Evolutionary conservation across 805 yeast genomes (phyloP).

Genomic region (Ogataea neopini): DNA sequence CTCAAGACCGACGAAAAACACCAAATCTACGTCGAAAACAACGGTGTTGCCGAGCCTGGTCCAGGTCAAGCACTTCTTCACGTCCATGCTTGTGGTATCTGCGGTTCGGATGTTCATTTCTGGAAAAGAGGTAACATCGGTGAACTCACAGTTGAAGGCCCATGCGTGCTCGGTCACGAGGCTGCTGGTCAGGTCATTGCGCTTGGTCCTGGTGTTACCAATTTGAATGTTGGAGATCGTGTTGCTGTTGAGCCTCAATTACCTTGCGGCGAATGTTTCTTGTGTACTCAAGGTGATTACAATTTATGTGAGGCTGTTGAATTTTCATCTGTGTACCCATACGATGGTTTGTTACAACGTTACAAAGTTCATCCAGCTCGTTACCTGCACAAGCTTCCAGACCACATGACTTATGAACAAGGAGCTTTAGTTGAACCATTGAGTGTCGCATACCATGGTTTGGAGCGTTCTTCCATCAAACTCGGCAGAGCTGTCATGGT

Average conservation of each 20-base stretch:
- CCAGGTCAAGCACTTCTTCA: constrained; percentile 52
- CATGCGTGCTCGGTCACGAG: constrained; percentile 46
- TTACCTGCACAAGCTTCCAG: constrained; percentile 41
- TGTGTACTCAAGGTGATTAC: constrained; percentile 41
- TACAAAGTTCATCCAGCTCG: constrained; percentile 35
- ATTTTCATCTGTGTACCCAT: constrained; percentile 40
- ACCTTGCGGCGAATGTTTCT: constrained; percentile 45
- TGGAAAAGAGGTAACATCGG: constrained; percentile 66
- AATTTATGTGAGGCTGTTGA: constrained; percentile 41
- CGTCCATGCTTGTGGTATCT: constrained; percentile 66
- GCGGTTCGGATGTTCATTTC: constrained; percentile 74
- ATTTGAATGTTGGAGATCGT: constrained; percentile 45
- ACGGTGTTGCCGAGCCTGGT: constrained; percentile 31
- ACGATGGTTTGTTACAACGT: constrained; percentile 41
- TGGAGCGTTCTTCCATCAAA: constrained; percentile 44
- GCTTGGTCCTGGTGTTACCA: constrained; percentile 47
- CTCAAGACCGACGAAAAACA: constrained; percentile 22
- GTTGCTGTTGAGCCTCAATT: constrained; percentile 56
- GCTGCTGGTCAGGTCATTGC: constrained; percentile 46
- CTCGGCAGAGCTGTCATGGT: constrained; percentile 48
- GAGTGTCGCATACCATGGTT: constrained; percentile 52
- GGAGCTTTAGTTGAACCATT: constrained; percentile 60
- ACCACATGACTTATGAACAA: constrained; percentile 45
- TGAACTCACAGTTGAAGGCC: constrained; percentile 37
- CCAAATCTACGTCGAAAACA: constrained; percentile 16